Base-by-base conservation (phyloP, 192 early-diverging fungal genomes). In the Coemansia asiatica region DNA sequence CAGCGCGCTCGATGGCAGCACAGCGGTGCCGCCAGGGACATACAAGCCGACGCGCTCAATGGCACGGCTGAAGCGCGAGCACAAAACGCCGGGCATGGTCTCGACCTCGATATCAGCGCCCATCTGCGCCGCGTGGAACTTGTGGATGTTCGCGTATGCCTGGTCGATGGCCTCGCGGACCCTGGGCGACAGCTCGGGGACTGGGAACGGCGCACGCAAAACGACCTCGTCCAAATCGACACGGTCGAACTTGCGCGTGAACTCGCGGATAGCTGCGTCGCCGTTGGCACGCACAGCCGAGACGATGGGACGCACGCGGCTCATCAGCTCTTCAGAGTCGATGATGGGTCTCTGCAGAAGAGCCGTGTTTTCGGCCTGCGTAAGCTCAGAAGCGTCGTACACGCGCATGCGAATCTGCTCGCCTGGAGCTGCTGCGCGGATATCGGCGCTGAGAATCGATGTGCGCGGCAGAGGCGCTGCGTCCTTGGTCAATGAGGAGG, bases 1-100 rank as follows among this genome's bases (percentile, higher is more conserved):
- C 63, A 99, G 79, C 21, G 97, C 88, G 9, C 92, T 93, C 10
- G 94, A 96, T 10, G 97, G 97, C 40, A 99, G 83, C 18, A 97
- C 94, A 0, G 97, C 97, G 9, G 97, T 93, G 8, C 97, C 97
- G 35, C 97, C 97, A 16, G 97, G 97, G 19, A 99, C 94, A 69
- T 99, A 99, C 48, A 99, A 79, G 7, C 97, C 97, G 68, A 99
- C 96, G 19, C 87, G 82, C 75, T 98, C 95, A 72, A 99, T 99
- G 9, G 97, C 92, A 19, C 96, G 86, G 51, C 87, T 87, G 82
- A 96, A 96, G 33, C 97, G 88, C 50, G 90, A 87, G 82, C 97
- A 99, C n/a, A 82, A 81, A 22, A 99, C 93, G 33, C 97, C 97
- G 13, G 95, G 95, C 94, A 97, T 97, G 6, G 97, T 99, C 77